Evolutionary conservation across 768 basidiomycete species (phyloP).

Genomic region (Hypsizygus marmoreus): DNA sequence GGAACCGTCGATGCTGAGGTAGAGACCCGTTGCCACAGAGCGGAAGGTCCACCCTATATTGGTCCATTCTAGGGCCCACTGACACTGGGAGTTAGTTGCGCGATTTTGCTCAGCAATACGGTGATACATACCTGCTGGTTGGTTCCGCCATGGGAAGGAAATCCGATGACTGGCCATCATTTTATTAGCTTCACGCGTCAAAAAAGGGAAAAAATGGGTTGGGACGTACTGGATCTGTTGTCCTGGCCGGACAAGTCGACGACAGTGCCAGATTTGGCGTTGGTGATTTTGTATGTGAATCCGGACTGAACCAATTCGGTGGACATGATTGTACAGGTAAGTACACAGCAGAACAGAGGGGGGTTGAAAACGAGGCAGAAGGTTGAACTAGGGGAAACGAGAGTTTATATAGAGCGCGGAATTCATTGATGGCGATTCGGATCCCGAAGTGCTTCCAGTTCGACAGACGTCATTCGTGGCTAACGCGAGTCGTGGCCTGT

Average conservation of each 20-base stretch:
- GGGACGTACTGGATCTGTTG: conserved; percentile 43
- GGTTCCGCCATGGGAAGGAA: conserved; percentile 36
- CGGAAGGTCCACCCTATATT: conserved; percentile 44
- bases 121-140: conserved; percentile 48
- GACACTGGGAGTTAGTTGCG: not conserved
- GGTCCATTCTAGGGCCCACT: conserved; percentile 53
- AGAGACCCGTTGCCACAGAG: conserved; percentile 40
- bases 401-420: conserved; percentile 8
- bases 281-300: conserved; percentile 45
- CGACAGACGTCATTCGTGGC: conserved; percentile 4
- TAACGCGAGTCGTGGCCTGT: conserved; percentile 1
- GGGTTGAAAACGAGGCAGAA: not conserved
- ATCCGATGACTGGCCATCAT: conserved; percentile 48
- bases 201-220: not conserved
- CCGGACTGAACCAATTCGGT: conserved; percentile 36
- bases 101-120: no score
- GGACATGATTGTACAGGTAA: conserved; percentile 15
- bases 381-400: not conserved
- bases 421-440: conserved; percentile 11
- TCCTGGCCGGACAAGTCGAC: conserved; percentile 59
- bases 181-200: not conserved
- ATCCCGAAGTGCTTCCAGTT: not conserved
- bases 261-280: conserved; percentile 52
- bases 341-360: no score
- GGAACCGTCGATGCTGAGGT: conserved; percentile 41